These are phyloP conservation scores for barrel medic (Medicago truncatula) DNA, from an alignment of 306 rosid genomes.

Conservation along the genomic window MtrunA17r5.0-ANR NC_053043.1:35358501-35359000, in stretches of 20 bases:
- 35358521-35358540: constrained; percentile 11
- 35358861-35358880: no score
- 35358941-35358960: background rate
- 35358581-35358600: constrained; percentile 23
- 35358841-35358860: no score
- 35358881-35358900: no score
- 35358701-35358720: background rate
- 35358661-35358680: constrained; percentile 63
- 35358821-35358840: no score
- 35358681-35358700: constrained; percentile 55
- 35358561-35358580: background rate
- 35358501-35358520: constrained; percentile 19
- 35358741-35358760: background rate
- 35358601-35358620: constrained; percentile 80
- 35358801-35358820: no score
- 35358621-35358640: constrained; percentile 90
- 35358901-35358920: no score
- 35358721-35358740: constrained; percentile 8
- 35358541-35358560: constrained; percentile 20
- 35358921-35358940: no score
- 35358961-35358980: background rate
- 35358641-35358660: constrained; percentile 86
- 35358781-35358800: no score
- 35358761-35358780: background rate
- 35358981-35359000: no score